Evolutionary conservation across 768 basidiomycete species (phyloP), one percentile per base, ranked within the genome.

Genomic region (Trametes sanguinea): DNA sequence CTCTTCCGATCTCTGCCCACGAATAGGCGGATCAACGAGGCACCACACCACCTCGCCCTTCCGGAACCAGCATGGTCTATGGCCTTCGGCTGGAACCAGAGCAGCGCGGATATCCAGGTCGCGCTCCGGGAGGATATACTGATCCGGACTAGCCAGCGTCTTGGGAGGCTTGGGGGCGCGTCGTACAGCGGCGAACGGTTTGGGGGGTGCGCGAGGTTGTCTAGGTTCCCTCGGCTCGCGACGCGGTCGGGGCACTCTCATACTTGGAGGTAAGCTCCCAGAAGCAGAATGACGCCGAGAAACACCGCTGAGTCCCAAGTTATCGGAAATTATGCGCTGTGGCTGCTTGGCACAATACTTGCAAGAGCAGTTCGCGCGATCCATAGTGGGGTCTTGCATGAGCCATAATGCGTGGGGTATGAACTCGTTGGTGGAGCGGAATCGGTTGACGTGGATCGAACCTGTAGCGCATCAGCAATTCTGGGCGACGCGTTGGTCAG

Each of bases 401-500:
- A 94, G 81, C 92, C 92, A 94, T 60, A 86, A 77, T 2, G 89
- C 89, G 67, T 95, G 93, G 4, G 92, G 91, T 50, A 89, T 82
- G 71, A 94, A 92, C 70, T 95, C 93, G 51, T 88, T 88, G n/a
- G 86, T 77, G 11, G 92, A 93, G 45, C 93, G 88, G 73, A 93
- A 94, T 57, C 76, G 82, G 33, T 75, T 76, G 43, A 79, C 74
- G 51, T 74, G 60, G 33, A 66, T 59, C 2, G 86, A 86, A 75
- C 75, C 74, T 79, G 56, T 17, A 22, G 13, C 29, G 17, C 30
- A 22, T 51, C 50, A 43, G 57, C 14, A 32, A 14, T 14, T 14
- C 17, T n/a, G 7, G 51, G 51, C 14, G 40, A 44, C 9, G 33
- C 7, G 13, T 22, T 22, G 2, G 51, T 16, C 32, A 22, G n/a